Percentiles rank a stretch among this genome's conserved stretches.
Conservation (phyloP, 768 basidiomycete species). For the Amanita polypyramis region DNA sequence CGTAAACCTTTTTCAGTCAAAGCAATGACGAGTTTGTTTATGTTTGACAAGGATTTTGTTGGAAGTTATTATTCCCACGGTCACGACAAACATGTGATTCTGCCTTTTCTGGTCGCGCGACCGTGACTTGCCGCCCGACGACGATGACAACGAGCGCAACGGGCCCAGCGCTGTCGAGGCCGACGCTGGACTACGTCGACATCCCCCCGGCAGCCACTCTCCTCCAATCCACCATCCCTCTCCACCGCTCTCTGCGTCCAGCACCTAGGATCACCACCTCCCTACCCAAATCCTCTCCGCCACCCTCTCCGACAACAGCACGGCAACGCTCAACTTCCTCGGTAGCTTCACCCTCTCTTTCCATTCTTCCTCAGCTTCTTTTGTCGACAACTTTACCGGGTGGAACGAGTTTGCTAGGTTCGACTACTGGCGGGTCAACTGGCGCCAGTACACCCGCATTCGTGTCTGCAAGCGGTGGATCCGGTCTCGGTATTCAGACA, state of each 20-base stretch:
- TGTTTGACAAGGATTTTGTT: not conserved
- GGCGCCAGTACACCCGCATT: slow-evolving; percentile 14
- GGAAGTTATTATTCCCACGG: too few relatives aligned
- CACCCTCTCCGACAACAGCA: slow-evolving; percentile 18
- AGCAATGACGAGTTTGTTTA: too few relatives aligned
- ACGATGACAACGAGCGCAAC: too few relatives aligned
- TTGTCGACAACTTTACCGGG: slow-evolving; percentile 21
- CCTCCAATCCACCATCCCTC: slow-evolving; percentile 7
- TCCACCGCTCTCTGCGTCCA: slow-evolving; percentile 21
- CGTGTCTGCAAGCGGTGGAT: too few relatives aligned
- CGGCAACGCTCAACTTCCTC: slow-evolving; percentile 14
- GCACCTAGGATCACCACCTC: slow-evolving; percentile 23
- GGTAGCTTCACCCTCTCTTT: slow-evolving; percentile 21
- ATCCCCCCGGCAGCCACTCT: not conserved
- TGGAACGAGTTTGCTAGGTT: not conserved
- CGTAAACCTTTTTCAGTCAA: too few relatives aligned
- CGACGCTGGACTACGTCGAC: not conserved
- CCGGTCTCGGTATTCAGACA: too few relatives aligned
- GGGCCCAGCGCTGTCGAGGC: too few relatives aligned
- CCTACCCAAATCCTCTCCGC: slow-evolving; percentile 30
- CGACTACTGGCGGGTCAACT: slow-evolving; percentile 10
- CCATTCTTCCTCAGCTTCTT: slow-evolving; percentile 26
- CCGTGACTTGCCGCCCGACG: too few relatives aligned
- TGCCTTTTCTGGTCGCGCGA: too few relatives aligned
- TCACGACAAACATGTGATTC: too few relatives aligned